Conservation (phyloP, 495 filamentous ascomycete genomes). For the Trichodelitschia bisporula region DNA sequence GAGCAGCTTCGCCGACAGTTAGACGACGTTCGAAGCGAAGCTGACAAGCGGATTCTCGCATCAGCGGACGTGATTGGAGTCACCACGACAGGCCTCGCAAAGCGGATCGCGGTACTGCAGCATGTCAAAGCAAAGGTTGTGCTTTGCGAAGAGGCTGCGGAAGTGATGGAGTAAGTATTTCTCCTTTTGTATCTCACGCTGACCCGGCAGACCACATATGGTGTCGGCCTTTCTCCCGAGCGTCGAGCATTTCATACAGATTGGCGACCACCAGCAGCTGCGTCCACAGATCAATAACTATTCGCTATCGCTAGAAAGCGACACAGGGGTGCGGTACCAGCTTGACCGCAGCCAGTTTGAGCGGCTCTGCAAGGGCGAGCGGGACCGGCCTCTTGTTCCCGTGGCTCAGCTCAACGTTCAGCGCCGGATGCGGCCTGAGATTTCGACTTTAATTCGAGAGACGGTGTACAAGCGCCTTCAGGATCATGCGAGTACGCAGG, state of each 20-base stretch:
- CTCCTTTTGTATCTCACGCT: too few relatives aligned
- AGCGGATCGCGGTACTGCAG: slow-evolving; percentile 34
- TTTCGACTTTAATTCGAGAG: slow-evolving; percentile 30
- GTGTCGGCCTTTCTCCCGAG: slow-evolving; percentile 43
- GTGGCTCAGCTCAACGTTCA: slow-evolving; percentile 40
- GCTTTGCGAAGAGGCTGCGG: slow-evolving; percentile 54
- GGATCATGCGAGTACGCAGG: slow-evolving; percentile 26
- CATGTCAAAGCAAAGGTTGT: slow-evolving; percentile 39
- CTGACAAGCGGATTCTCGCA: too few relatives aligned
- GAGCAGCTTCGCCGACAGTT: too few relatives aligned
- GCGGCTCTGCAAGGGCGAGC: too few relatives aligned
- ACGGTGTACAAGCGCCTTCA: slow-evolving; percentile 40
- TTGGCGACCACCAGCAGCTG: slow-evolving; percentile 56
- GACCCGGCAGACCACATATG: too few relatives aligned
- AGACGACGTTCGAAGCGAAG: too few relatives aligned
- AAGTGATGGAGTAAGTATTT: slow-evolving; percentile 57
- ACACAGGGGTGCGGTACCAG: slow-evolving; percentile 26
- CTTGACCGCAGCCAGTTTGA: slow-evolving; percentile 49
- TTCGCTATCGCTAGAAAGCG: slow-evolving; percentile 32
- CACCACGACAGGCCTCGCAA: slow-evolving; percentile 51
- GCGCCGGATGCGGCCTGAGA: slow-evolving; percentile 53
- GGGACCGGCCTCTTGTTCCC: too few relatives aligned
- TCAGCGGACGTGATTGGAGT: slow-evolving; percentile 57
- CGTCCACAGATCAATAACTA: slow-evolving; percentile 45
- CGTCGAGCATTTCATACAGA: slow-evolving; percentile 47